Percentiles rank a stretch among this genome's conserved stretches.
Evolutionary conservation across 2,329 filamentous ascomycete genomes (phyloP).

Genomic region (Bisporella sp.): DNA sequence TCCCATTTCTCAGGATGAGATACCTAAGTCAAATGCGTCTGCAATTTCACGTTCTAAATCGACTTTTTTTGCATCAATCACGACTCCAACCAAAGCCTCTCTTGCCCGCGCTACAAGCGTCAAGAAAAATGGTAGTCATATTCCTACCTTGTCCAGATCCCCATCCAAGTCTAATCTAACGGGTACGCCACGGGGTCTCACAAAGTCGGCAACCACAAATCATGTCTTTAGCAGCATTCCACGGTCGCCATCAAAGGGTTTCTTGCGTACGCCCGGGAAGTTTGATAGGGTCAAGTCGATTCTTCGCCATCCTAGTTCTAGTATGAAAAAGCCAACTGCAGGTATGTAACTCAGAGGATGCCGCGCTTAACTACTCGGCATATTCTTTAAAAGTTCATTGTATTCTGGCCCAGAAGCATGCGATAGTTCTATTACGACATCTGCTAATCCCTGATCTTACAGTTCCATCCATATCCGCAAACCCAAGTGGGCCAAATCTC

Average conservation of each 20-base stretch:
- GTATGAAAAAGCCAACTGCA: constrained; percentile 15
- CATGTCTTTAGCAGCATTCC: constrained; percentile 31
- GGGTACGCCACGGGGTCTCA: constrained; percentile 40
- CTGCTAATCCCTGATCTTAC: too few species aligned
- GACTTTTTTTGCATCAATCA: constrained; percentile 46
- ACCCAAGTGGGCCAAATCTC: constrained; percentile 41
- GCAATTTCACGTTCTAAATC: constrained; percentile 39
- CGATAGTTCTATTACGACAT: too few species aligned
- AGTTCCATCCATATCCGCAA: constrained; percentile 25
- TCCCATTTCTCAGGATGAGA: constrained; percentile 44
- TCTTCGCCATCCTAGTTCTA: constrained; percentile 33
- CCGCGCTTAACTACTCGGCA: too few species aligned
- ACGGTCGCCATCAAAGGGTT: constrained; percentile 20
- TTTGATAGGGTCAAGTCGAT: constrained; percentile 51
- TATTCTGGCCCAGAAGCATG: too few species aligned
- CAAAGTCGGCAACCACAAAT: constrained; percentile 43
- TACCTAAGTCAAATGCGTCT: constrained; percentile 31
- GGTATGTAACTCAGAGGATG: constrained; percentile 7
- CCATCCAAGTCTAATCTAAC: constrained; percentile 41
- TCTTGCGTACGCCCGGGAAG: constrained; percentile 19
- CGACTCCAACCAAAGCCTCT: constrained; percentile 75
- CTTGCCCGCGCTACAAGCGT: constrained; percentile 52
- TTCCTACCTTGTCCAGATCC: constrained; percentile 43
- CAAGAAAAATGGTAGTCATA: constrained; percentile 43
- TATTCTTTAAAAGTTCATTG: too few species aligned